A percentile compares a stretch with the other conserved stretches of the same genome.
Evolutionary conservation across 2,329 filamentous ascomycete species (phyloP).

Genomic region (Byssoonygena ceratinophila): DNA sequence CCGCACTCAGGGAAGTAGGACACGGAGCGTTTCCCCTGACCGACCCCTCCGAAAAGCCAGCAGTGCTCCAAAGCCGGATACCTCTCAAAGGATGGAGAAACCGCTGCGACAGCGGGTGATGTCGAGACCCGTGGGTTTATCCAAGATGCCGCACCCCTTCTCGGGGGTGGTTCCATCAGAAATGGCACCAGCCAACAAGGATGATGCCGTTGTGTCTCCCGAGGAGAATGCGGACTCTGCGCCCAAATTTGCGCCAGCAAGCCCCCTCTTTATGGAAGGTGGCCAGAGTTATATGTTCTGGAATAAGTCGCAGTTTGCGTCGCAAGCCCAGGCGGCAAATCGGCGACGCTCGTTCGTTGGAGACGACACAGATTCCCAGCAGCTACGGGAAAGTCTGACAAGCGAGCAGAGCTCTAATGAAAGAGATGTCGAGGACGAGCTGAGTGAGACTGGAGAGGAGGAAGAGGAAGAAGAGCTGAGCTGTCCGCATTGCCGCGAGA

Average conservation of each 20-base stretch:
- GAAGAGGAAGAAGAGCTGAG: conserved; percentile 42
- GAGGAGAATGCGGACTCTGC: background rate
- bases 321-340: conserved; percentile 27
- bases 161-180: conserved; percentile 13
- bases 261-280: conserved; percentile 40
- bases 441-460: too few relatives aligned
- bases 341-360: conserved; percentile 14
- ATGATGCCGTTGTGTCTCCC: background rate
- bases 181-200: background rate
- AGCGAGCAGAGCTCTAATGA: conserved; percentile 18
- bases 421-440: conserved; percentile 36
- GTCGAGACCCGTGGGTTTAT: background rate
- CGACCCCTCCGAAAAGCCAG: conserved; percentile 27
- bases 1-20: conserved; percentile 23
- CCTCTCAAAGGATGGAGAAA: conserved; percentile 17
- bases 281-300: conserved; percentile 47
- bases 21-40: conserved; percentile 41
- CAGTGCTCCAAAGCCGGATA: conserved; percentile 2
- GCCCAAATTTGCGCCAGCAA: background rate
- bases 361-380: conserved; percentile 18
- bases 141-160: background rate
- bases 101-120: background rate
- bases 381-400: background rate
- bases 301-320: conserved; percentile 37
- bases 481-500: conserved; percentile 51